Conservation (phyloP, 2,329 filamentous ascomycete species). For the Verticillium nubilum region DNA sequence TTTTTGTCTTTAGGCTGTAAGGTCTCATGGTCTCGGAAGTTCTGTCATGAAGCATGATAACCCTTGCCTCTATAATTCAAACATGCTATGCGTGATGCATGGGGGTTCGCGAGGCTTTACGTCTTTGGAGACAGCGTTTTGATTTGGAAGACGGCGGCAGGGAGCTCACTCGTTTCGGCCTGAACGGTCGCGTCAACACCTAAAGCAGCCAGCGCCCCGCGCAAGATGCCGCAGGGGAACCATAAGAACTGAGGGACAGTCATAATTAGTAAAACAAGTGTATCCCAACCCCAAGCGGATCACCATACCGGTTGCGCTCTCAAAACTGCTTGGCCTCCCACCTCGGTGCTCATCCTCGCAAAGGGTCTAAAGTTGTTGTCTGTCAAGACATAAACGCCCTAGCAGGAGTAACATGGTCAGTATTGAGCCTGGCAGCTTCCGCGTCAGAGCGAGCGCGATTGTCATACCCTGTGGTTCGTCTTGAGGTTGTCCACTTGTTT, state of each 20-base stretch:
- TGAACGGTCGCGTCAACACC: conserved; percentile 89
- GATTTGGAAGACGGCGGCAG: conserved; percentile 90
- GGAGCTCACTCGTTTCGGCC: conserved; percentile 82
- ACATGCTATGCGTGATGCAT: background rate
- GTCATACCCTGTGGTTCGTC: conserved; percentile 80
- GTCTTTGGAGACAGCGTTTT: conserved; percentile 64
- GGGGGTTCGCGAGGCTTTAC: background rate
- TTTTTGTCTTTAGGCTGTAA: conserved; percentile 22
- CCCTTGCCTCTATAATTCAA: background rate
- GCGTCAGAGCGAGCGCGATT: background rate
- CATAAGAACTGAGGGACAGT: conserved; percentile 67
- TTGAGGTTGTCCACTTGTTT: conserved; percentile 99
- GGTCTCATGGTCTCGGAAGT: background rate
- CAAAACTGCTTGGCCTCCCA: conserved; percentile 64
- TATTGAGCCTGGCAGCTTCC: background rate
- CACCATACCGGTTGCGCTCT: conserved; percentile 71
- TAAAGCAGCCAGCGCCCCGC: conserved; percentile 86
- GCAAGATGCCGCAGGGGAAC: conserved; percentile 90
- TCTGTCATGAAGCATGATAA: background rate
- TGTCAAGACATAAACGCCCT: conserved; percentile 94
- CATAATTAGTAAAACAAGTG: background rate
- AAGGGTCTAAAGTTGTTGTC: conserved; percentile 90
- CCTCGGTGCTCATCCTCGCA: conserved; percentile 80
- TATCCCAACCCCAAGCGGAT: background rate
- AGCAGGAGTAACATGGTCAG: background rate